Conservation (phyloP, 176 grass and related monocot genomes). For the Dendrocalamus sinicus region DNA sequence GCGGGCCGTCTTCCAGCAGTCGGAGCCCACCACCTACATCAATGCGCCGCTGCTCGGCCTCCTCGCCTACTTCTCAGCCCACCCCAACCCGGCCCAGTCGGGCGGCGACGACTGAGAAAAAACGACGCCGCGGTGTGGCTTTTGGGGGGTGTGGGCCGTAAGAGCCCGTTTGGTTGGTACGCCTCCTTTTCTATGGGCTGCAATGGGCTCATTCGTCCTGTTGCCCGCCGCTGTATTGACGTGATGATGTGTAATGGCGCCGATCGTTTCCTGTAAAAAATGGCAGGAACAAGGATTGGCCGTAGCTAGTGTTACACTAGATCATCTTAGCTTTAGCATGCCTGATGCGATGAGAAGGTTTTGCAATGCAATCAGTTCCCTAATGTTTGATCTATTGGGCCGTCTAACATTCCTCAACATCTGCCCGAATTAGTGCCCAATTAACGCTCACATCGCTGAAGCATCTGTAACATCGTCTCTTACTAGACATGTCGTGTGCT, state of each 20-base stretch:
- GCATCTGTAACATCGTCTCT: background rate
- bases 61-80: slow-evolving; percentile 78
- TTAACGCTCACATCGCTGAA: background rate
- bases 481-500: slow-evolving; percentile 38
- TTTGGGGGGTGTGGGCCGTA: background rate
- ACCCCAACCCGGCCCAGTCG: slow-evolving; percentile 55
- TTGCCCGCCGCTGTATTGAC: background rate
- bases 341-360: background rate
- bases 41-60: slow-evolving; percentile 82
- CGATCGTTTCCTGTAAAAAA: slow-evolving; percentile 61
- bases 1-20: slow-evolving; percentile 79
- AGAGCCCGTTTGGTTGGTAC: background rate
- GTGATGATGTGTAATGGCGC: background rate
- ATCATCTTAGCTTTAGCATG: background rate
- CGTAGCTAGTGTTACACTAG: background rate
- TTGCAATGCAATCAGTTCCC: background rate
- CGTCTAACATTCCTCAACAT: background rate
- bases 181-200: background rate
- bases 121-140: background rate
- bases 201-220: background rate
- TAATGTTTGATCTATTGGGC: background rate
- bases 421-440: background rate
- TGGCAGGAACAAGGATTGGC: slow-evolving; percentile 61
- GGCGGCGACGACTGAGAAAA: slow-evolving; percentile 9
- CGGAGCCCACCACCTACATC: slow-evolving; percentile 89